phyloP scores from a whole-genome alignment of 768 basidiomycete species.

The Coprinopsis cinerea region DNA sequence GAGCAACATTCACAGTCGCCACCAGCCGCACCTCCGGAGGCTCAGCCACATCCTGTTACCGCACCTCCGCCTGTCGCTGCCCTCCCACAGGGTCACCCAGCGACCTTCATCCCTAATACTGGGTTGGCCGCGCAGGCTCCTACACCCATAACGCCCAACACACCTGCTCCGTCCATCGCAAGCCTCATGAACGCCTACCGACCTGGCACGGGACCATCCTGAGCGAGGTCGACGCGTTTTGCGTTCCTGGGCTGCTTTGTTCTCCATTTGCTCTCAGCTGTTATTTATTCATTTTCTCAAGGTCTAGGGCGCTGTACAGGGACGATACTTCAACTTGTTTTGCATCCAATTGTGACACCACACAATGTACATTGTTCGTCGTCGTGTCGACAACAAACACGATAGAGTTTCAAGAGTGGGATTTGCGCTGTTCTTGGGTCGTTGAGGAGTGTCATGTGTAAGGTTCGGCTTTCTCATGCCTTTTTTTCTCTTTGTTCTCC shows the following conservation, averaged over 20 bases:
- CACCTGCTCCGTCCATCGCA: slow-evolving; percentile 44
- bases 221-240: neutral
- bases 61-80: neutral
- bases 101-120: neutral
- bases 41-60: slow-evolving; percentile 1
- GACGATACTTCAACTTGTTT: neutral
- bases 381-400: too few species aligned
- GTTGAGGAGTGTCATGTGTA: too few species aligned
- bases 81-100: slow-evolving; percentile 3
- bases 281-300: slow-evolving; percentile 4
- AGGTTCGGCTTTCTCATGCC: too few species aligned
- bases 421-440: too few species aligned
- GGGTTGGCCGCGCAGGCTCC: neutral
- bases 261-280: slow-evolving; percentile 4
- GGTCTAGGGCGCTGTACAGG: neutral
- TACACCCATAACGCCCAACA: slow-evolving; percentile 9
- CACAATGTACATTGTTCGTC: too few species aligned
- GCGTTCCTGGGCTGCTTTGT: neutral
- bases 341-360: neutral
- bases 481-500: neutral
- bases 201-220: neutral
- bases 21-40: too few species aligned
- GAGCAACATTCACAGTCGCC: slow-evolving; percentile 6
- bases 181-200: slow-evolving; percentile 67
- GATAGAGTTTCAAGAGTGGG: too few species aligned